Evolutionary conservation across 768 basidiomycete species (phyloP).

Genomic region (Amanita polypyramis): DNA sequence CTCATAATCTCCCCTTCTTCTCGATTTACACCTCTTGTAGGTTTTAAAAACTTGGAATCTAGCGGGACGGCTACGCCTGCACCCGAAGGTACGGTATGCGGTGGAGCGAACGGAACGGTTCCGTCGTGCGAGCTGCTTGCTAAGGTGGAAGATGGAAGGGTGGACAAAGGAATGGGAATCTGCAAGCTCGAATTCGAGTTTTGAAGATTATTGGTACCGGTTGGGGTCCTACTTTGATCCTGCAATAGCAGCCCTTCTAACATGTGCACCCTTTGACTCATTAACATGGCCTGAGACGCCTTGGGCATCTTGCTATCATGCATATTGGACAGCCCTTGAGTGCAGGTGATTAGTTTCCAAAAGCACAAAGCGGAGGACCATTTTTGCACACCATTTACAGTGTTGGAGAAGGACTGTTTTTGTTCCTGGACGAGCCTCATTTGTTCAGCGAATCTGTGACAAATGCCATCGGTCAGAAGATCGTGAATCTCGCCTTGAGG

Average conservation of each 20-base stretch:
- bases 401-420: neutral
- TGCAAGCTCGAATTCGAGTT: neutral
- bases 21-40: neutral
- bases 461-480: slow-evolving; percentile 18
- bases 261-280: slow-evolving; percentile 1
- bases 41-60: slow-evolving; percentile 10
- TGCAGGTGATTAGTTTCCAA: neutral
- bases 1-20: slow-evolving; percentile 5
- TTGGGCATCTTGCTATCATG: slow-evolving; percentile 9
- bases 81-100: neutral
- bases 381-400: neutral
- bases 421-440: slow-evolving; percentile 9
- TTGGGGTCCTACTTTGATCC: neutral
- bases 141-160: neutral
- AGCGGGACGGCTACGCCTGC: slow-evolving; percentile 11
- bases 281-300: slow-evolving; percentile 14
- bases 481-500: slow-evolving; percentile 10
- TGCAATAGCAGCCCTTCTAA: neutral
- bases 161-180: neutral
- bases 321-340: neutral
- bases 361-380: neutral
- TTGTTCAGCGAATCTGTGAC: slow-evolving; percentile 15
- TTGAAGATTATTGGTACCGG: neutral
- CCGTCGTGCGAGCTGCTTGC: neutral
- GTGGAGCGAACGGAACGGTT: neutral